Percentiles rank a stretch among this genome's conserved stretches.
Evolutionary conservation across 257 asterid species (phyloP).

Genomic region (Fraxinus cuspidata): DNA sequence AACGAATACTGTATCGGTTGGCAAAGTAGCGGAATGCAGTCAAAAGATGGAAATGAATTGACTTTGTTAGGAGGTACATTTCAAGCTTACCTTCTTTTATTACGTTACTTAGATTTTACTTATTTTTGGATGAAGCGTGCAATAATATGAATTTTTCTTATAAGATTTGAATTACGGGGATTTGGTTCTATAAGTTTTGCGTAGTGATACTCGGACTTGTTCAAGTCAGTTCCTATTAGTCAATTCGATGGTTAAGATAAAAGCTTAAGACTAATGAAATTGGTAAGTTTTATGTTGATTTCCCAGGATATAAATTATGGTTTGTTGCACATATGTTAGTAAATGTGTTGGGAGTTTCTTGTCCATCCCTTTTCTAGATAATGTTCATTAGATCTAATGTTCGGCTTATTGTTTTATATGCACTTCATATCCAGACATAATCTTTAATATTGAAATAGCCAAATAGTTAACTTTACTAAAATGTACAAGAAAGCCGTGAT

Average conservation of each 20-base stretch:
- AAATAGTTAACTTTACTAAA: neutral
- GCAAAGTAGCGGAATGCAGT: slow-evolving; percentile 58
- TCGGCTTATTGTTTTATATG: neutral
- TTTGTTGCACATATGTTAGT: neutral
- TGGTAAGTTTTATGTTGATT: neutral
- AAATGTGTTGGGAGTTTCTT: neutral
- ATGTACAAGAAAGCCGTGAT: neutral
- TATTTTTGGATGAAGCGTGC: neutral
- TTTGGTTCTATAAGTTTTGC: neutral
- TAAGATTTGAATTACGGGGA: neutral
- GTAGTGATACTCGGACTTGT: neutral
- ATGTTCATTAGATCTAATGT: neutral
- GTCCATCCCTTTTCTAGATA: neutral
- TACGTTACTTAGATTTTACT: neutral
- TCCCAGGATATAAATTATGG: neutral
- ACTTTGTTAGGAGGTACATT: slow-evolving; percentile 73
- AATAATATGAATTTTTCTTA: neutral
- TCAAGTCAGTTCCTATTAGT: neutral
- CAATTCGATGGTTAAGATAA: neutral
- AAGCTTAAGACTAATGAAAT: neutral
- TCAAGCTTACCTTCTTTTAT: slow-evolving; percentile 1
- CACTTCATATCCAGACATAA: neutral
- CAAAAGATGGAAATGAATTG: slow-evolving; percentile 54
- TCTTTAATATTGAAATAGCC: neutral
- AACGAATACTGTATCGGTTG: slow-evolving; percentile 72